Evolutionary conservation across 768 basidiomycete genomes (phyloP), one percentile per base, ranked within the genome.

Genomic region (Favolaschia claudopus): DNA sequence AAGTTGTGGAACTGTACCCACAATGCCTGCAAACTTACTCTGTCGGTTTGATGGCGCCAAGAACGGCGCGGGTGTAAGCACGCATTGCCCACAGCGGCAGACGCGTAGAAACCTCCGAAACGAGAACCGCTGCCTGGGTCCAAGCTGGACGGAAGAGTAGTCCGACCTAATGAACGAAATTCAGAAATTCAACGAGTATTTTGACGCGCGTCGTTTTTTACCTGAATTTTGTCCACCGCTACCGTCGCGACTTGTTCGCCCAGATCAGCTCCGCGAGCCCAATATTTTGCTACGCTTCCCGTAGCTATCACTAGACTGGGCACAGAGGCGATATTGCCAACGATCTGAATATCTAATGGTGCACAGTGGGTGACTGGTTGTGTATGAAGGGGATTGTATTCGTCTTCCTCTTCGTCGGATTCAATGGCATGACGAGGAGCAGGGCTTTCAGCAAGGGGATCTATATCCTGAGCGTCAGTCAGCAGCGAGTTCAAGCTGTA

Each of bases 321-420:
- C 66, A 25, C 66, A 46, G 53, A 65, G 45, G 24, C 17, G 28
- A 48, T 45, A 24, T 77, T 63, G 3, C 80, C 80, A 9, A 74
- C 59, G 54, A 86, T 68, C 58, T 77, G 73, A 63, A 85, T 64
- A 31, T 76, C 69, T 22, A 65, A 59, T 51, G 62, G 62, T 62
- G 57, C 43, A 5, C 10, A 27, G 22, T 20, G 38, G 38, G 24
- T 20, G 38, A 5, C 20, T 24, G 62, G 13, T 40, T 62, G 57
- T 8, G 65, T 39, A 19, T 69, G 64, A 3, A 79, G 68, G 14
- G 83, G 82, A 50, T 82, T 82, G 59, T 77, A 76, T 64, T 88
- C 86, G 48, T 89, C 87, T 59, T 84, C 81, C 58, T 87, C 86
- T n/a, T 88, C 86, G 58, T 89, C 88, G 5, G 86, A 88, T 65